A percentile compares a stretch with the other conserved stretches of the same genome.
phyloP scores from a whole-genome alignment of 305 asterid species.

The Solanum hybrid region DNA sequence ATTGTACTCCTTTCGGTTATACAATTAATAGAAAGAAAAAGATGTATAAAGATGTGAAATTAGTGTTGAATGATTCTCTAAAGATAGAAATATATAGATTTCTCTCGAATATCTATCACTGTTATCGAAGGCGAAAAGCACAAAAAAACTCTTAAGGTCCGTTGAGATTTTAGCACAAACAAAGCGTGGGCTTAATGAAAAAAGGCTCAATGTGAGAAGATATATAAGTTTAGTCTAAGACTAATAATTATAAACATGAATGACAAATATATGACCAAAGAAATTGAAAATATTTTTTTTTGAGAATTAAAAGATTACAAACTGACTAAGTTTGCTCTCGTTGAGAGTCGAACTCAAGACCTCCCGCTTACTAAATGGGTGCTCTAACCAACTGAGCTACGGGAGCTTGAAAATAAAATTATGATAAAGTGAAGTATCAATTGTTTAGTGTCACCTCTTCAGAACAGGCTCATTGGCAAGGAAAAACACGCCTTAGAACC shows the following conservation, averaged over 20 bases:
- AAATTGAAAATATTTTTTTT: neutral
- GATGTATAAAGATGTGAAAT: neutral
- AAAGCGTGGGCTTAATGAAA: neutral
- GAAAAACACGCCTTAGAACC: neutral
- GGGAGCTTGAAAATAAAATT: constrained; percentile 13
- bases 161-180: neutral
- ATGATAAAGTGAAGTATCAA: neutral
- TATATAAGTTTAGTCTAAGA: neutral
- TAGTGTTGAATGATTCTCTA: neutral
- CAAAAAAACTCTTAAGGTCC: neutral
- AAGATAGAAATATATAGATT: neutral
- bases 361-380: constrained; percentile 99
- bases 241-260: neutral
- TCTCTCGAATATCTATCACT: neutral
- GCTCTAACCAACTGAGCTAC: constrained; percentile 98
- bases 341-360: constrained; percentile 91
- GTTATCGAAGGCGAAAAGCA: neutral
- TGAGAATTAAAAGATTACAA: neutral
- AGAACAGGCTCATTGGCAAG: neutral
- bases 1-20: neutral
- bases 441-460: neutral
- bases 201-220: neutral
- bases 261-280: neutral
- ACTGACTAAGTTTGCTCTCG: constrained; percentile 35
- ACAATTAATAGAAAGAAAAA: neutral